Evolutionary conservation across 2,329 filamentous ascomycete species (phyloP).

Genomic region (Ceratocystis ficicola): DNA sequence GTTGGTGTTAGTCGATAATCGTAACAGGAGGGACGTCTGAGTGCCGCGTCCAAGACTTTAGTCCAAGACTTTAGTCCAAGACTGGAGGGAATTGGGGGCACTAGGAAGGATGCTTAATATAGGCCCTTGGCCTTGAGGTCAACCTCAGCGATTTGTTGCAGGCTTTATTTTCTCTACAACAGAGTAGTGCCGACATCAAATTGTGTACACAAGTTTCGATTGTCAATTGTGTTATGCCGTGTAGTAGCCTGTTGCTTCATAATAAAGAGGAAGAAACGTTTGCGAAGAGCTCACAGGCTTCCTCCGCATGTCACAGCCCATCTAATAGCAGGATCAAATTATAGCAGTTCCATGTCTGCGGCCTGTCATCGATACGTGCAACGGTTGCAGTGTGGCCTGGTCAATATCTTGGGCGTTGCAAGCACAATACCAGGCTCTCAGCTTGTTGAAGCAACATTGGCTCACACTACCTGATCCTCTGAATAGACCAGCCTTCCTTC

Average conservation of each 20-base stretch:
- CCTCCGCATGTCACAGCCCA: neutral
- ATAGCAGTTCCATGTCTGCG: slow-evolving; percentile 3
- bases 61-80: neutral
- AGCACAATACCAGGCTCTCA: neutral
- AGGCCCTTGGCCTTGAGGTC: neutral
- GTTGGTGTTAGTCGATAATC: neutral
- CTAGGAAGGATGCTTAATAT: slow-evolving; percentile 8
- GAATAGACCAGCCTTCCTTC: neutral
- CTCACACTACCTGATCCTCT: neutral
- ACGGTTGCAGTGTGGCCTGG: neutral
- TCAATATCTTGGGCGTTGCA: neutral
- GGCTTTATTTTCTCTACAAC: neutral
- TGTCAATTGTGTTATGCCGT: neutral
- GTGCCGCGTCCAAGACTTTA: neutral
- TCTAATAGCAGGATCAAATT: neutral
- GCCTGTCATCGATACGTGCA: neutral
- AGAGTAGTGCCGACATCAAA: neutral
- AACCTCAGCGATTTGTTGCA: neutral
- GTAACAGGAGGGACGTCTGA: neutral
- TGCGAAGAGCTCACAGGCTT: neutral
- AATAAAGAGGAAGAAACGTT: neutral
- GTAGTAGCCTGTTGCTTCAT: neutral
- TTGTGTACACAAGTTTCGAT: neutral
- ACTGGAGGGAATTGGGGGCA: neutral
- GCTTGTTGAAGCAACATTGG: neutral